Conservation (phyloP, 306 rosid genomes). For the Fagus sylvatica region DNA sequence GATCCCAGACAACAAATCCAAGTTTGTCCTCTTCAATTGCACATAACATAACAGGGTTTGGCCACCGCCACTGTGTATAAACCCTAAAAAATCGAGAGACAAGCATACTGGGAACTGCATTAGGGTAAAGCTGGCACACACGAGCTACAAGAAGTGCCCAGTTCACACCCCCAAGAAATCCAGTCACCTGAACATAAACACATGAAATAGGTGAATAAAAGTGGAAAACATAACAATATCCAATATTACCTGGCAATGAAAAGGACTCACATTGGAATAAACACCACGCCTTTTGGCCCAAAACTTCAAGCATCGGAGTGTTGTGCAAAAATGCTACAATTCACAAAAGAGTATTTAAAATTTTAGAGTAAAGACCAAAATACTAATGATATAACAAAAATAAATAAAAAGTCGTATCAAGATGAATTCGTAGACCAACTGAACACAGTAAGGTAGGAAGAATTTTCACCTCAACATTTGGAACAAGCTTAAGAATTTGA, state of each 20-base stretch:
- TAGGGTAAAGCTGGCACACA: conserved; percentile 89
- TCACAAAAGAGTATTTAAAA: background rate
- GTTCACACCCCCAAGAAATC: conserved; percentile 97
- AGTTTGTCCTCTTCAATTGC: conserved; percentile 84
- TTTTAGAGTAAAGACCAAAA: background rate
- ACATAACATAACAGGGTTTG: conserved; percentile 91
- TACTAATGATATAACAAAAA: background rate
- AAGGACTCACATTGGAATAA: conserved; percentile 79
- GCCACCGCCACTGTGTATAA: conserved; percentile 98
- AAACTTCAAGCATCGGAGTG: conserved; percentile 80
- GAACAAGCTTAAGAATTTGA: conserved; percentile 96
- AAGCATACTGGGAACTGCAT: conserved; percentile 94
- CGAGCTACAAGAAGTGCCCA: conserved; percentile 96
- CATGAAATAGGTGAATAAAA: background rate
- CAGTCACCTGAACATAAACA: conserved; percentile 67
- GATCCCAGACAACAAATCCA: conserved; percentile 89
- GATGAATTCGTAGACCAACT: background rate
- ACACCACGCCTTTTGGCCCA: conserved; percentile 97
- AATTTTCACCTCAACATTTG: conserved; percentile 70
- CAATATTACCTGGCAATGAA: background rate
- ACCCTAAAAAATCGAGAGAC: conserved; percentile 93
- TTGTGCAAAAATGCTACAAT: conserved; percentile 69
- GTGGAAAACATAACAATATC: background rate
- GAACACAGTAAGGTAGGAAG: background rate
- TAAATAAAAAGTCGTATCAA: background rate